phyloP scores from a whole-genome alignment of 208 protist genomes.

The Trypanosoma mega region DNA sequence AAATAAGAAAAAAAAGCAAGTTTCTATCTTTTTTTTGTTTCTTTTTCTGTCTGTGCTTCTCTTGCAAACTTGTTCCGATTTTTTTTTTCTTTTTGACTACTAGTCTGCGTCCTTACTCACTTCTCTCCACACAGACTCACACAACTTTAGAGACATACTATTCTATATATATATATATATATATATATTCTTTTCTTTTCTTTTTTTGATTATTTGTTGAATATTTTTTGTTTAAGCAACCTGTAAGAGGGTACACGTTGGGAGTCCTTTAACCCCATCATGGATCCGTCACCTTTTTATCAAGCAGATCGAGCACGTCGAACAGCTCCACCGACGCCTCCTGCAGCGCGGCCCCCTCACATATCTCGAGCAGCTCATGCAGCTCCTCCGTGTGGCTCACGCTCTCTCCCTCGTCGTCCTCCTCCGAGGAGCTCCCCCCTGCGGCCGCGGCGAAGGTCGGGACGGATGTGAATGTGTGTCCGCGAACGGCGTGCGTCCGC shows the following conservation, averaged over 20 bases:
- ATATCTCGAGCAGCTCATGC: slow-evolving; percentile 22
- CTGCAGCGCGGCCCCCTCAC: slow-evolving; percentile 6
- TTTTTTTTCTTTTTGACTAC: no score
- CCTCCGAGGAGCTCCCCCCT: neutral
- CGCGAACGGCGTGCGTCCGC: slow-evolving; percentile 11
- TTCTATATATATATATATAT: no score
- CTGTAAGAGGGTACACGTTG: neutral
- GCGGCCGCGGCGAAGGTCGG: slow-evolving; percentile 13
- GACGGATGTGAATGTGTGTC: slow-evolving; percentile 14
- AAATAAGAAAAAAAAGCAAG: no score
- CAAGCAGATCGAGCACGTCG: slow-evolving; percentile 20
- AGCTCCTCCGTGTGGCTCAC: slow-evolving; percentile 4
- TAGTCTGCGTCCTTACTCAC: no score
- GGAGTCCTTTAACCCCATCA: neutral
- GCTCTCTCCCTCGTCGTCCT: slow-evolving; percentile 4
- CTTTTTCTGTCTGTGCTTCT: no score
- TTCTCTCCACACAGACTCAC: no score
- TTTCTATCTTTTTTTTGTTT: no score
- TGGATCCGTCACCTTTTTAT: slow-evolving; percentile 11
- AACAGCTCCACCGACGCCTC: slow-evolving; percentile 9
- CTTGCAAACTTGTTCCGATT: no score
- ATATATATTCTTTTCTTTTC: no score
- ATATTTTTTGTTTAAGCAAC: no score
- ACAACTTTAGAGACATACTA: no score
- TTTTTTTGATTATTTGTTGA: no score